Percentiles rank a stretch among this genome's conserved stretches.
Conservation (phyloP, 352 stramenopile genomes). For the Poterioochromonas sp. region DNA sequence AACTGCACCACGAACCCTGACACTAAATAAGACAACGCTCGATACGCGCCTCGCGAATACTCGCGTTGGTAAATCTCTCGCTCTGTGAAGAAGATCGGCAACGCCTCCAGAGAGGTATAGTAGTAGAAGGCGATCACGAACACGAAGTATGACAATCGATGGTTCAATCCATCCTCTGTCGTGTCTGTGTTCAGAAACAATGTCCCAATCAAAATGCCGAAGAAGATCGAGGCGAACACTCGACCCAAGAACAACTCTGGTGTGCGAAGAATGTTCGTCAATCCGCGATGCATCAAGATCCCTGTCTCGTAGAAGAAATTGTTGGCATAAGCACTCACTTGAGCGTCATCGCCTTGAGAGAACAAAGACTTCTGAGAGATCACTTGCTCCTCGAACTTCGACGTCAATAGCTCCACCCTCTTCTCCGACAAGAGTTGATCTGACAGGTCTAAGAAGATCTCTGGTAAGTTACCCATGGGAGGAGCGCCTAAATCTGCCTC, state of each 20-base stretch:
- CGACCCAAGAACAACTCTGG: background rate
- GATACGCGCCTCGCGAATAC: slow-evolving; percentile 37
- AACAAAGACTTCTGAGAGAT: background rate
- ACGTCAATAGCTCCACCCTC: background rate
- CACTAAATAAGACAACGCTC: slow-evolving; percentile 16
- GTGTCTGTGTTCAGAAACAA: background rate
- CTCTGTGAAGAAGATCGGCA: slow-evolving; percentile 44
- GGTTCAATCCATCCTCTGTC: background rate
- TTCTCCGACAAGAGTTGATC: background rate
- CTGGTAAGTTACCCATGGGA: background rate
- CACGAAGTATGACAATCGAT: background rate
- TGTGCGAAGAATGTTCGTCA: slow-evolving; percentile 14
- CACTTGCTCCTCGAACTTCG: background rate
- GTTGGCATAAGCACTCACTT: background rate
- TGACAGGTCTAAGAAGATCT: background rate
- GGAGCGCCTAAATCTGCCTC: background rate
- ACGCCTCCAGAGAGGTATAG: slow-evolving; percentile 42
- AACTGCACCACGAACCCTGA: slow-evolving; percentile 38
- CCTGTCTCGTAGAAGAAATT: background rate
- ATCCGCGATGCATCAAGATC: background rate
- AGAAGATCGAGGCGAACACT: background rate
- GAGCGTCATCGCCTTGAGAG: background rate
- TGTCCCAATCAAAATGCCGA: slow-evolving; percentile 5
- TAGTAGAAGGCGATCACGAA: slow-evolving; percentile 38
- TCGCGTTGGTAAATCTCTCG: slow-evolving; percentile 39